A percentile compares a stretch with the other conserved stretches of the same genome.
phyloP scores from a whole-genome alignment of 495 filamentous ascomycete genomes.

The Daldinia vernicosa region DNA sequence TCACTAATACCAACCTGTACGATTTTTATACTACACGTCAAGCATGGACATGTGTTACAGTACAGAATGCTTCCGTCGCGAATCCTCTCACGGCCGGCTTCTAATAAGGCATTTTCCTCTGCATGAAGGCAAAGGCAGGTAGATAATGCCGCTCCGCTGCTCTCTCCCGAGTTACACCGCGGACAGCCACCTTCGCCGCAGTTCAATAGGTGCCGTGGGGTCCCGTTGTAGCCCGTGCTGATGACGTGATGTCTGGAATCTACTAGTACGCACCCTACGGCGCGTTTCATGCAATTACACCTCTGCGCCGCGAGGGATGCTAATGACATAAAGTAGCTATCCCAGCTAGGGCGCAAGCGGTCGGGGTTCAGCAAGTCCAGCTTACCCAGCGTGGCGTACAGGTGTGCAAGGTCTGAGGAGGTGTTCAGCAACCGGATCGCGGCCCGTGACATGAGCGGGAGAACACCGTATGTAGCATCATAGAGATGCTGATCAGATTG shows the following conservation, averaged over 20 bases:
- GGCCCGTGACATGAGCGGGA: slow-evolving; percentile 78
- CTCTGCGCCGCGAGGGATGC: slow-evolving; percentile 90
- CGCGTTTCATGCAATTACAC: slow-evolving; percentile 97
- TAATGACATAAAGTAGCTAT: slow-evolving; percentile 96
- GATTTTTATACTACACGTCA: slow-evolving; percentile 99
- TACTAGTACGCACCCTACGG: slow-evolving; percentile 95
- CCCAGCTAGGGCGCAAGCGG: slow-evolving; percentile 91
- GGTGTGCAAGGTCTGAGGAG: slow-evolving; percentile 70
- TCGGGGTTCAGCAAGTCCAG: slow-evolving; percentile 80
- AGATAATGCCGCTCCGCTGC: slow-evolving; percentile 74
- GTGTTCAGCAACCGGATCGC: slow-evolving; percentile 87
- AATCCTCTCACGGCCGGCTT: slow-evolving; percentile 91
- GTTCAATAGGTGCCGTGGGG: slow-evolving; percentile 83
- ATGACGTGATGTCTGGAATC: slow-evolving; percentile 83
- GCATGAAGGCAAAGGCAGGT: slow-evolving; percentile 96
- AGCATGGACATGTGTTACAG: slow-evolving; percentile 95
- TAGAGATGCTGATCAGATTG: slow-evolving; percentile 83
- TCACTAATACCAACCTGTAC: slow-evolving; percentile 93
- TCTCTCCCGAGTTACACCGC: slow-evolving; percentile 77
- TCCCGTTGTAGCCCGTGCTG: slow-evolving; percentile 97
- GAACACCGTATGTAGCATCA: slow-evolving; percentile 68
- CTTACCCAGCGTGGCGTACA: slow-evolving; percentile 71
- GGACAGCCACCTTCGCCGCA: slow-evolving; percentile 94
- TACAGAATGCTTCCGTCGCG: slow-evolving; percentile 81
- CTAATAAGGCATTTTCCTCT: slow-evolving; percentile 94